phyloP scores from a whole-genome alignment of 2,329 filamentous ascomycete species.

The Venturia carpophila region DNA sequence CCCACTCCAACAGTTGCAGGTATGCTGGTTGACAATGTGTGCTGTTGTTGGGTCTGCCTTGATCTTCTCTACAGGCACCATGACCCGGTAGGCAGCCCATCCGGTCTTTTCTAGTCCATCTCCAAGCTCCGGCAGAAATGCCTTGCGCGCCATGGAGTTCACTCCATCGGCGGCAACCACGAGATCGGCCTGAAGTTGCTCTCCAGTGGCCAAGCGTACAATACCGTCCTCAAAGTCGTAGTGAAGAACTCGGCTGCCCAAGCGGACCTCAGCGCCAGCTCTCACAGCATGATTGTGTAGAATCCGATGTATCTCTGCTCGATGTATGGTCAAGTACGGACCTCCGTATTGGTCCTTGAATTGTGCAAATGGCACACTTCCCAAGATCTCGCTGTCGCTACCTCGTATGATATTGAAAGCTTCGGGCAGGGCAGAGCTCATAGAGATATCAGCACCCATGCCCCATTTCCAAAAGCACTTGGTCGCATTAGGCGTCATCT shows the following conservation, averaged over 20 bases:
- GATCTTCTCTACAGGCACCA: slow-evolving; percentile 21
- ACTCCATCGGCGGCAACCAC: slow-evolving; percentile 40
- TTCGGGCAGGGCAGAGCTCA: slow-evolving; percentile 8
- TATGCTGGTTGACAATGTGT: slow-evolving; percentile 20
- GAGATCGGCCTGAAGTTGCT: slow-evolving; percentile 26
- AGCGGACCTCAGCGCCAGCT: slow-evolving; percentile 20
- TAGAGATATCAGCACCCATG: slow-evolving; percentile 24
- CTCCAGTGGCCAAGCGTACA: slow-evolving; percentile 20
- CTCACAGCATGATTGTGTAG: slow-evolving; percentile 21
- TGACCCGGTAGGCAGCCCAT: slow-evolving; percentile 22
- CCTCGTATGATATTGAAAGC: slow-evolving; percentile 2
- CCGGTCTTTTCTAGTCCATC: slow-evolving; percentile 20
- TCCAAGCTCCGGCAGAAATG: slow-evolving; percentile 18
- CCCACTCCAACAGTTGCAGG: slow-evolving; percentile 21
- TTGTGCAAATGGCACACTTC: slow-evolving; percentile 16
- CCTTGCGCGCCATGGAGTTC: slow-evolving; percentile 35
- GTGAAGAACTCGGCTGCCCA: slow-evolving; percentile 20
- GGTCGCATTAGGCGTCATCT: slow-evolving; percentile 42
- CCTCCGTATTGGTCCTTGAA: slow-evolving; percentile 33
- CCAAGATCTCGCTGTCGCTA: slow-evolving; percentile 13
- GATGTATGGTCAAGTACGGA: slow-evolving; percentile 49
- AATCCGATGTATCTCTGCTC: slow-evolving; percentile 42
- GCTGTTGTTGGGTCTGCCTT: slow-evolving; percentile 19
- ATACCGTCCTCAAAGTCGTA: slow-evolving; percentile 22
- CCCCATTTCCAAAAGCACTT: slow-evolving; percentile 36